Evolutionary conservation across 73 alveolate species (phyloP).

Genomic region (Paraurostyla sp.): DNA sequence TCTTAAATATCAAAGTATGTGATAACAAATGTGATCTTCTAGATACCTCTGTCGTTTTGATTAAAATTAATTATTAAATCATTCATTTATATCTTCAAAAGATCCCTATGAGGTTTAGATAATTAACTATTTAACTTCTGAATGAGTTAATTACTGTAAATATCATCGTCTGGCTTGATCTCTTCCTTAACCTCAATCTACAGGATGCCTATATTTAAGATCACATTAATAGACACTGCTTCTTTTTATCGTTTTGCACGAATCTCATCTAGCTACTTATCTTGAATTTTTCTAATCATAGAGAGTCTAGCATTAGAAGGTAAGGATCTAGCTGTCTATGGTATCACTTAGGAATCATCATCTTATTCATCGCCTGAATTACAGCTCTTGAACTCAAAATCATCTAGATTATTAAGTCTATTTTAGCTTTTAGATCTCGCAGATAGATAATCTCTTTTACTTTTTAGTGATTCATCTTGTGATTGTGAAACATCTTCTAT

Average conservation of each 20-base stretch:
- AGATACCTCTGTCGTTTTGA: neutral
- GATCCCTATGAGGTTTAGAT: neutral
- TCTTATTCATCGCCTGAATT: neutral
- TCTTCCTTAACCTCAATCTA: neutral
- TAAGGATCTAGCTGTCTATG: neutral
- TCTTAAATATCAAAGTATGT: slow-evolving; percentile 14
- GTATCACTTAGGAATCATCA: neutral
- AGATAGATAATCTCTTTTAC: too few species aligned
- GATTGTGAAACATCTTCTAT: too few species aligned
- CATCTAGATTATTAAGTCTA: neutral
- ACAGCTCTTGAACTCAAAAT: slow-evolving; percentile 6
- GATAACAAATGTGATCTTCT: neutral
- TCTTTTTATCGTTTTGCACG: slow-evolving; percentile 6
- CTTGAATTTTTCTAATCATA: neutral
- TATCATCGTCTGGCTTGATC: slow-evolving; percentile 2
- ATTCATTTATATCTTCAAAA: neutral
- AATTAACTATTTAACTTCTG: neutral
- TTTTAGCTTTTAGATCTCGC: neutral
- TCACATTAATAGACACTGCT: slow-evolving; percentile 2
- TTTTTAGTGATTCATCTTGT: too few species aligned
- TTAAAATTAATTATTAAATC: neutral
- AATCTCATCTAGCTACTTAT: neutral
- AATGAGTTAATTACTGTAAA: neutral
- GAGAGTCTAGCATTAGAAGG: neutral
- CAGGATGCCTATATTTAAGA: slow-evolving; percentile 1